Percentiles rank a stretch among this genome's conserved stretches.
Conservation (phyloP, 2,329 filamentous ascomycete species). For the Pezizomycotina sp. region DNA sequence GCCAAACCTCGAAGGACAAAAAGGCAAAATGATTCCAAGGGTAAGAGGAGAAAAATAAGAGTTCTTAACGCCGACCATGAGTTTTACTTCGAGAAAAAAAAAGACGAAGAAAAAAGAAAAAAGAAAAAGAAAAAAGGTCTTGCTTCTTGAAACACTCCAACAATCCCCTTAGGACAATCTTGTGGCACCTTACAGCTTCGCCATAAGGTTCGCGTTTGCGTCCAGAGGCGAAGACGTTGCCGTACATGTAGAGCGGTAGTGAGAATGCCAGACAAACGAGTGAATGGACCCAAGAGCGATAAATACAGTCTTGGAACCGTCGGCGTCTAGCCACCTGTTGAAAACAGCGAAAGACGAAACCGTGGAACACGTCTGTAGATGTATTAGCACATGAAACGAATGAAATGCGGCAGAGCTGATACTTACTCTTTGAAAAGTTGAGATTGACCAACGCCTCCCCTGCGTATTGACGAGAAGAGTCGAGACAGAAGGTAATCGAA, state of each 20-base stretch:
- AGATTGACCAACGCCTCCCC: conserved; percentile 86
- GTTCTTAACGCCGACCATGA: neutral
- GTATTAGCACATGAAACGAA: conserved; percentile 16
- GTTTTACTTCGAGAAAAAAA: neutral
- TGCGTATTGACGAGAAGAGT: conserved; percentile 83
- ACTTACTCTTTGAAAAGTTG: conserved; percentile 73
- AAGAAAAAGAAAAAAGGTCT: neutral
- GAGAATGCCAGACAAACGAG: conserved; percentile 54
- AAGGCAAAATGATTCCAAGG: neutral
- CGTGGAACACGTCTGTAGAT: conserved; percentile 57
- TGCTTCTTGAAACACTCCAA: conserved; percentile 5
- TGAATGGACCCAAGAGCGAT: conserved; percentile 74
- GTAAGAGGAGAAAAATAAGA: neutral
- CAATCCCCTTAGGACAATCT: neutral
- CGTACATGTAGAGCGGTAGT: conserved; percentile 86
- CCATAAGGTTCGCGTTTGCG: conserved; percentile 74
- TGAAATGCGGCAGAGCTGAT: neutral
- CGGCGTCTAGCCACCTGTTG: conserved; percentile 59
- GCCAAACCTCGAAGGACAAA: too few species aligned
- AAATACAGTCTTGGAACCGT: conserved; percentile 64
- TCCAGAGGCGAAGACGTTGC: conserved; percentile 92
- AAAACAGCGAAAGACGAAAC: conserved; percentile 84
- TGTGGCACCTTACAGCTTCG: conserved; percentile 34
- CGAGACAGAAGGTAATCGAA: conserved; percentile 82
- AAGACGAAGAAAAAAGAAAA: neutral